Percentiles rank a stretch among this genome's conserved stretches.
These are phyloP conservation scores for Breynia disticha DNA, from an alignment of 441 rosid species.

Conservation along the genomic window DNA sequence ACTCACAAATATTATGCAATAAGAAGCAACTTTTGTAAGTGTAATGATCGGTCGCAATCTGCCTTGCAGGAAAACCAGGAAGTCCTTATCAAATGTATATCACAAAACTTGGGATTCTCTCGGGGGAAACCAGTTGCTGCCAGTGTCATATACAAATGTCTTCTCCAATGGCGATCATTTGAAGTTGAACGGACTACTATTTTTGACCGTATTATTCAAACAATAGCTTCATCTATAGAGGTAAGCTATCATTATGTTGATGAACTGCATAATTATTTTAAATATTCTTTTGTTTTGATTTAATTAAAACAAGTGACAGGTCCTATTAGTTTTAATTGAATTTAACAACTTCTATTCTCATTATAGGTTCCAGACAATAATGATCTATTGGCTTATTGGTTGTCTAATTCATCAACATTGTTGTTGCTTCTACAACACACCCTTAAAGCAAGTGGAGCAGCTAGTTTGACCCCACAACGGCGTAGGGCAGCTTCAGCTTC, in stretches of 20 bases:
- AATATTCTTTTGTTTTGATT: too few species aligned
- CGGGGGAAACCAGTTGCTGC: conserved; percentile 96
- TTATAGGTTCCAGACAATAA: conserved; percentile 83
- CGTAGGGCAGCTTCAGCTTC: conserved; percentile 90
- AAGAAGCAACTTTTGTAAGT: not conserved
- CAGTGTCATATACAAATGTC: conserved; percentile 90
- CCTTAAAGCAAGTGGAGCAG: conserved; percentile 97
- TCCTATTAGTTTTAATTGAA: conserved; percentile 16
- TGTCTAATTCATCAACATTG: conserved; percentile 89
- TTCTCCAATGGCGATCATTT: conserved; percentile 99
- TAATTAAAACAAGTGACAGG: conserved; percentile 12
- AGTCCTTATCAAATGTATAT: conserved; percentile 76
- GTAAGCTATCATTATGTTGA: conserved; percentile 27
- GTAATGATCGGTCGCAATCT: conserved; percentile 1
- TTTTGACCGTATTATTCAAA: conserved; percentile 96
- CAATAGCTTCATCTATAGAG: conserved; percentile 87
- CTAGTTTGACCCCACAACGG: conserved; percentile 94
- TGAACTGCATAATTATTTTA: not conserved
- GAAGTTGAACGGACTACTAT: conserved; percentile 98
- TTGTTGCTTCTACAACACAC: conserved; percentile 94
- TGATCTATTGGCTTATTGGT: conserved; percentile 85
- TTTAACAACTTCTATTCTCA: conserved; percentile 16
- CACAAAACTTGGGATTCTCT: conserved; percentile 89
- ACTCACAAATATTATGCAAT: too few species aligned
- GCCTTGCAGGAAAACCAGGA: conserved; percentile 90